Conservation (phyloP, 2,329 filamentous ascomycete species). For the Shiraia sp. region DNA sequence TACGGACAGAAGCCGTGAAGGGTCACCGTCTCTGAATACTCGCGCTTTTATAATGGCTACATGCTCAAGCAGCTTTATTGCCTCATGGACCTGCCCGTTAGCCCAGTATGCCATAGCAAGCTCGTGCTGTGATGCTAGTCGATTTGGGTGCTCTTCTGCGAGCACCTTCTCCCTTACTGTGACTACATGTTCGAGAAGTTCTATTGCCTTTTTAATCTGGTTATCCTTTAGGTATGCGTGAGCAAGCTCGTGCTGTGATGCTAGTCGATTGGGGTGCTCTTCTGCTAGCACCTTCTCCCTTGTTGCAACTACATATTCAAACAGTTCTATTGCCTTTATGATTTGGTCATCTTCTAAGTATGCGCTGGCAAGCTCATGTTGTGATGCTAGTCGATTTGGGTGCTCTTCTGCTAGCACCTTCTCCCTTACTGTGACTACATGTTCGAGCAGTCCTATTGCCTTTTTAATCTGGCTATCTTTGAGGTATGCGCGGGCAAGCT, state of each 20-base stretch:
- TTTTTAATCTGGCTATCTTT: constrained; percentile 2
- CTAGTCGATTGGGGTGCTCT: neutral
- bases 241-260: constrained; percentile 1
- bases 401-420: neutral
- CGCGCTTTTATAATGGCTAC: constrained; percentile 1
- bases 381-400: neutral
- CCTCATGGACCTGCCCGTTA: constrained; percentile 7
- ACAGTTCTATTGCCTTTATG: constrained; percentile 8
- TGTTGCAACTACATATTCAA: constrained; percentile 11
- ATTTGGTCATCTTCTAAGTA: constrained; percentile 5
- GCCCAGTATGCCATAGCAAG: constrained; percentile 9
- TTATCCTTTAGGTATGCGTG: constrained; percentile 2
- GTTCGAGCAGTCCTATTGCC: constrained; percentile 10
- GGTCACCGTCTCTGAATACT: too few relatives aligned
- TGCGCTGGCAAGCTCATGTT: neutral
- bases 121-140: constrained; percentile 11
- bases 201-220: constrained; percentile 8
- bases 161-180: constrained; percentile 7
- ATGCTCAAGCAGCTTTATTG: constrained; percentile 11
- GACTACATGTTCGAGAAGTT: constrained; percentile 12
- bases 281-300: neutral
- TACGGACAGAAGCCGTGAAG: too few relatives aligned
- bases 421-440: constrained; percentile 6
- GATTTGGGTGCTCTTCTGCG: constrained; percentile 8
- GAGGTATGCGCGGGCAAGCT: constrained; percentile 1